Evolutionary conservation across 805 yeast species (phyloP).

Genomic region (Candida sphagnicola): DNA sequence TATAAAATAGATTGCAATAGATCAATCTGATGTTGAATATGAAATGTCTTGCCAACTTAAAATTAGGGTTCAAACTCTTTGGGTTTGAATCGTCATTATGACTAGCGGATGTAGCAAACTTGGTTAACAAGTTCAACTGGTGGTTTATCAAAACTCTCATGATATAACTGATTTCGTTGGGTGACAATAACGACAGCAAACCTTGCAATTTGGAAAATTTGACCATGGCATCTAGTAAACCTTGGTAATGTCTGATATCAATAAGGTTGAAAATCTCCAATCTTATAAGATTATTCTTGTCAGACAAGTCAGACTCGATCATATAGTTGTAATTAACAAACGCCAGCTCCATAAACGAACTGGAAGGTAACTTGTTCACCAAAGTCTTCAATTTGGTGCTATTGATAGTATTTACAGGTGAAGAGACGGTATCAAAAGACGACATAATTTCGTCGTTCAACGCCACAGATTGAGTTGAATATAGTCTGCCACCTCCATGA

Average conservation of each 20-base stretch:
- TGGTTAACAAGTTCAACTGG: conserved; percentile 14
- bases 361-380: conserved; percentile 7
- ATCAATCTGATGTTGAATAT: conserved; percentile 16
- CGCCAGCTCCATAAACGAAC: background rate
- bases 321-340: background rate
- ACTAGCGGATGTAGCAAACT: conserved; percentile 7
- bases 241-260: conserved; percentile 10
- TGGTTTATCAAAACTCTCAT: conserved; percentile 14
- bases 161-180: conserved; percentile 17
- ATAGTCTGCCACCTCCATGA: background rate
- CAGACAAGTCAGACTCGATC: background rate
- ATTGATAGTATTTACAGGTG: background rate
- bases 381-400: conserved; percentile 1
- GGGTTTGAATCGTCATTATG: conserved; percentile 4
- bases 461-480: conserved; percentile 8
- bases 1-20: conserved; percentile 21
- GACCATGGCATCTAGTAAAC: conserved; percentile 10
- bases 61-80: background rate
- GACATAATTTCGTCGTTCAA: conserved; percentile 10
- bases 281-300: conserved; percentile 9
- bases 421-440: conserved; percentile 1
- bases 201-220: conserved; percentile 1
- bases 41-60: background rate
- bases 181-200: conserved; percentile 9
- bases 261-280: conserved; percentile 13